These are phyloP conservation scores for Extremus antarcticus DNA, from an alignment of 495 filamentous ascomycete species.

Conservation along the genomic window DNA sequence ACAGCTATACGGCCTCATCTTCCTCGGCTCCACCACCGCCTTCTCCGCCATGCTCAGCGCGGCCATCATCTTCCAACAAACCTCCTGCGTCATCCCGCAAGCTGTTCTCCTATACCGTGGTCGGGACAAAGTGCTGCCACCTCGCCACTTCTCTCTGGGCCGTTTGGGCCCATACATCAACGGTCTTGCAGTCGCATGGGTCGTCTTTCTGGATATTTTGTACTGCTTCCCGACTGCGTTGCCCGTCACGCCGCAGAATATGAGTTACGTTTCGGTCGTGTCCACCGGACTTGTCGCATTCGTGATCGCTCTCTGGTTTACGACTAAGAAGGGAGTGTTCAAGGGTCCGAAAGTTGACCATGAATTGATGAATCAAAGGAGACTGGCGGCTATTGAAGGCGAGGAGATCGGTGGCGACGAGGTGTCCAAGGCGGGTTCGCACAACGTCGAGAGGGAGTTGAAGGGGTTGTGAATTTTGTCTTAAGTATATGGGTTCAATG, in stretches of 20 bases:
- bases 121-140: background rate
- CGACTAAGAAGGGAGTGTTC: no score
- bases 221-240: background rate
- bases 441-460: no score
- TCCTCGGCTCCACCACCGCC: constrained; percentile 1
- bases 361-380: no score
- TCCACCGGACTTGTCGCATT: no score
- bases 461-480: no score
- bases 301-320: no score
- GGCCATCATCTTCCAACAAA: background rate
- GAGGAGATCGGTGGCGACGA: no score
- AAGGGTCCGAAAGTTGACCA: no score
- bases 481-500: no score
- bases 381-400: no score
- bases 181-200: background rate
- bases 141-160: background rate
- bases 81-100: background rate
- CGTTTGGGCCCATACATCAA: background rate
- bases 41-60: background rate
- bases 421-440: no score
- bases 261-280: no score
- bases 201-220: background rate
- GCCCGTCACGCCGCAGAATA: background rate
- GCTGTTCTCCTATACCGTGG: background rate
- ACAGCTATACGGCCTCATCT: background rate